Evolutionary conservation across 331 rosid genomes (phyloP).

Genomic region (Dryas integrifolia): DNA sequence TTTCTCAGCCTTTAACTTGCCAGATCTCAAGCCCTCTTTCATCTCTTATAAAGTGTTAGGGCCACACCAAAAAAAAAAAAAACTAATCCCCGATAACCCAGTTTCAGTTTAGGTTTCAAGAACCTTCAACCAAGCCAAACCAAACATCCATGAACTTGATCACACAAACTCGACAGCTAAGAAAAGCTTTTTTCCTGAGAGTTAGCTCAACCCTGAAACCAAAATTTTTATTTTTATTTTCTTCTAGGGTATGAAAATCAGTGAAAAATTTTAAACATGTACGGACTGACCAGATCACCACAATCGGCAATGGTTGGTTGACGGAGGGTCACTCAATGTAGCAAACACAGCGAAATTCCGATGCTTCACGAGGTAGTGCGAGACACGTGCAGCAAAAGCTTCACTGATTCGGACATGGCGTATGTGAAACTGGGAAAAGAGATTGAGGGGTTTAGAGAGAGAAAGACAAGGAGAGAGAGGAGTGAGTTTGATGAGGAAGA

Average conservation of each 20-base stretch:
- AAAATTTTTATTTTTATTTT: too few species aligned
- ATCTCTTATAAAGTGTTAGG: conserved; percentile 25
- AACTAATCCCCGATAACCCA: conserved; percentile 37
- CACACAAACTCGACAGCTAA: conserved; percentile 14
- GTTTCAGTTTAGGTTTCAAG: conserved; percentile 14
- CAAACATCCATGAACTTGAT: conserved; percentile 25
- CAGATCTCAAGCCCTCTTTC: conserved; percentile 77
- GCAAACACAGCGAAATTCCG: conserved; percentile 23
- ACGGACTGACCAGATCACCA: conserved; percentile 44
- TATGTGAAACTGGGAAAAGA: conserved; percentile 5
- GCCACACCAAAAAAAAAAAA: not conserved
- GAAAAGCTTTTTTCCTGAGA: not conserved
- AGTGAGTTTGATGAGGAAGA: not conserved
- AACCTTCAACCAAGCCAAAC: conserved; percentile 28
- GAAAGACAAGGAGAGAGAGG: conserved; percentile 2
- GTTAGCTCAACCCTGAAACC: not conserved
- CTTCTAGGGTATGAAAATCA: not conserved
- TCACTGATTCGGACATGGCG: conserved; percentile 23
- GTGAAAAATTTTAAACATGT: not conserved
- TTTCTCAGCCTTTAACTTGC: conserved; percentile 28
- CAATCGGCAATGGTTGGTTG: not conserved
- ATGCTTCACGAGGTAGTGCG: conserved; percentile 20
- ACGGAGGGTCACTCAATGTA: conserved; percentile 56
- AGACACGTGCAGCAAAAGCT: conserved; percentile 18
- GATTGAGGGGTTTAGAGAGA: conserved; percentile 32